Evolutionary conservation across 2,329 filamentous ascomycete species (phyloP).

Genomic region (Incumbomyces lentus): DNA sequence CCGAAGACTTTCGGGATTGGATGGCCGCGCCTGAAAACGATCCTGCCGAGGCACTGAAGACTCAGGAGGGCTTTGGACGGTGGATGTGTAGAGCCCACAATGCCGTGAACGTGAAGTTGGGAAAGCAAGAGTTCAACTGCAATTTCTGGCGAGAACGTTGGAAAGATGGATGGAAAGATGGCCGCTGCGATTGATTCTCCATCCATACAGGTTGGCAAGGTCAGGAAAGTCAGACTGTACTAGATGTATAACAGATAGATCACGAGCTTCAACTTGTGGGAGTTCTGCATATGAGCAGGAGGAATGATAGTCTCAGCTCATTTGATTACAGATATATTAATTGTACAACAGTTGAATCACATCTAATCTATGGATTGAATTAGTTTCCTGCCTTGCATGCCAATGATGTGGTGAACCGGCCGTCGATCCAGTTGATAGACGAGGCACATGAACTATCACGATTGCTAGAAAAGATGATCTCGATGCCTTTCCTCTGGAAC

Average conservation of each 20-base stretch:
- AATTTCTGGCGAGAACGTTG: constrained; percentile 84
- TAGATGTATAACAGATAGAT: neutral
- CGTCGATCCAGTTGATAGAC: too few species aligned
- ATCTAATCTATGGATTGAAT: too few species aligned
- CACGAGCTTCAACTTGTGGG: neutral
- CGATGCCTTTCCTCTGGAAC: too few species aligned
- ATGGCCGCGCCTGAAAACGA: constrained; percentile 56
- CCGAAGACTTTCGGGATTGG: constrained; percentile 79
- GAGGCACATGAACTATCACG: too few species aligned
- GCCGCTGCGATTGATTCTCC: constrained; percentile 45
- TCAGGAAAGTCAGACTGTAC: neutral
- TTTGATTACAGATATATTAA: too few species aligned
- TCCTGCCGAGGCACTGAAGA: constrained; percentile 43
- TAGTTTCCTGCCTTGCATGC: too few species aligned
- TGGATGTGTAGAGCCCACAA: constrained; percentile 45
- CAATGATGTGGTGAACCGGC: too few species aligned
- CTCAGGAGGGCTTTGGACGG: constrained; percentile 37
- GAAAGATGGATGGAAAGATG: constrained; percentile 73
- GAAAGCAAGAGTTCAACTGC: constrained; percentile 87
- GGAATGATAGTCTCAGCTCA: too few species aligned
- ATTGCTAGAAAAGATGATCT: too few species aligned
- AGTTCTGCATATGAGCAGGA: too few species aligned
- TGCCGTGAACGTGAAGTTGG: constrained; percentile 58
- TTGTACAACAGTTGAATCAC: too few species aligned
- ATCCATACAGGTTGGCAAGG: neutral